Evolutionary conservation across 345 rosid genomes (phyloP).

Genomic region (Moringa oleifera): DNA sequence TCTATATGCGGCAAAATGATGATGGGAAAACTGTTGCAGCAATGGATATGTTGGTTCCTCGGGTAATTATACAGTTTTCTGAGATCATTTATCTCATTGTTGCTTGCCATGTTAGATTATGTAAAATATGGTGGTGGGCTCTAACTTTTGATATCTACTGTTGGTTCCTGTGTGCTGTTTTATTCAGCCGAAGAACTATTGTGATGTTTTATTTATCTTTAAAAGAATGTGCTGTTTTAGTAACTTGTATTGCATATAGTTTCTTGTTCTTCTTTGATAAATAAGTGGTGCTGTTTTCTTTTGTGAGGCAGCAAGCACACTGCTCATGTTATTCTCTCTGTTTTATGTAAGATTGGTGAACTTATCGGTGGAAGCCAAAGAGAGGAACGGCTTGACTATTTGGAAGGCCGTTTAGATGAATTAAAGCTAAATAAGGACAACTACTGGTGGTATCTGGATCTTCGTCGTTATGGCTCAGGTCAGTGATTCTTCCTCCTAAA

Average conservation of each 20-base stretch:
- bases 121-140: not conserved
- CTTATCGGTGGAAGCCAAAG: slow-evolving; percentile 99
- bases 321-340: not conserved
- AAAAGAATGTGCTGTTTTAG: too few species aligned
- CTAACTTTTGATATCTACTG: not conserved
- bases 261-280: not conserved
- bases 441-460: slow-evolving; percentile 99
- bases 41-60: slow-evolving; percentile 97
- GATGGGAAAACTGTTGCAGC: slow-evolving; percentile 99
- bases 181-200: too few species aligned
- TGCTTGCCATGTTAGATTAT: not conserved
- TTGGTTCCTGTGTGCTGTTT: not conserved
- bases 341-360: slow-evolving; percentile 66
- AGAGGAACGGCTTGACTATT: slow-evolving; percentile 82
- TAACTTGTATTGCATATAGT: not conserved
- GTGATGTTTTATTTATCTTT: too few species aligned
- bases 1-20: slow-evolving; percentile 95
- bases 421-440: slow-evolving; percentile 72
- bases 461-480: slow-evolving; percentile 98
- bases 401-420: slow-evolving; percentile 78
- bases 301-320: not conserved
- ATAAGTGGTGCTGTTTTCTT: slow-evolving; percentile 2
- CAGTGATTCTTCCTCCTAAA: slow-evolving; percentile 9
- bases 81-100: not conserved
- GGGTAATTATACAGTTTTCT: slow-evolving; percentile 38